Evolutionary conservation across 2,329 filamentous ascomycete genomes (phyloP), one percentile per base, ranked within the genome.

Genomic region (Colletotrichum zoysiae): DNA sequence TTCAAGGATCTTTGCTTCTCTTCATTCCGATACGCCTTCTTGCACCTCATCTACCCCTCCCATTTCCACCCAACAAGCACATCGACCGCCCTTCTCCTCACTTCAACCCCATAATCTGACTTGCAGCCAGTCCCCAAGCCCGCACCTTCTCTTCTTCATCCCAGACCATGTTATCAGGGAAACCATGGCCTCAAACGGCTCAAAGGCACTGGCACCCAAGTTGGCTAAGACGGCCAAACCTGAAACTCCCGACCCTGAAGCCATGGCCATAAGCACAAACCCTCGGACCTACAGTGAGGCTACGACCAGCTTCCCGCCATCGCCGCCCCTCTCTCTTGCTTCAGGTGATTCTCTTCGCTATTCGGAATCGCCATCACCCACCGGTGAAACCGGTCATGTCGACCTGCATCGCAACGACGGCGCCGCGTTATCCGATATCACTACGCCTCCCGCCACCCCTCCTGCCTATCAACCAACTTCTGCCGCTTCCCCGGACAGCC

Each of bases 1-100:
- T 30, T 68, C 68, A 35, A 71, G 33, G 33, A 57, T 71, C 42
- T 71, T 68, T 58, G 40, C 65, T 9, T 44, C 67, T 26, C 26
- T 71, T 23, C 30, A 46, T 58, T 42, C 44, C 18, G 26, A 58
- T 11, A 50, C 23, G 23, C 23, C 56, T 6, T 16, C 56, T 11
- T 26, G n/a, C 20, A 35, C 20, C 30, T 35, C 51, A 12, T 14
- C 30, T 18, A 42, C 35, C n/a, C 23, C 14, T 3, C 38, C 38
- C 6, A 5, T 16, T 38, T 30, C 38, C 18, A 8, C 58, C 5
- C 14, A 53, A n/a, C 7, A 30, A 23, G 33, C 20, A 16, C 35
- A 38, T 30, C 26, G 35, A 20, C 48, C 23, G 4, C 16, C 23
- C 40, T 33, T 38, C n/a, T 33, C 33, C 30, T 53, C 62, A 23